Conservation (phyloP, 192 early-diverging fungal genomes). For the Gorgonomyces haynaldii region DNA sequence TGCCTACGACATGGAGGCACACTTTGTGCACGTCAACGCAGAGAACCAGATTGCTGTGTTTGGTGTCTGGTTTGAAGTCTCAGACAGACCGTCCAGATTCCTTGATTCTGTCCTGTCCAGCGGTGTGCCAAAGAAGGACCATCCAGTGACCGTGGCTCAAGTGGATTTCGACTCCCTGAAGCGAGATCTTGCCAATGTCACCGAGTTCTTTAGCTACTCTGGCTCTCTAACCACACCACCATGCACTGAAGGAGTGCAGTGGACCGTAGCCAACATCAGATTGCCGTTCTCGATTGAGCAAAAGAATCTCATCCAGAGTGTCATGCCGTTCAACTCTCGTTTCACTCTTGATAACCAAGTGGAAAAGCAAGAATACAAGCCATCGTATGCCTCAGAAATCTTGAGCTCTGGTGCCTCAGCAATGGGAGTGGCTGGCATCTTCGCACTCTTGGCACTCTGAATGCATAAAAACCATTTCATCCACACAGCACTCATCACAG, state of each 20-base stretch:
- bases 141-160: background rate
- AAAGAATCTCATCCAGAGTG: too few species aligned
- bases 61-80: constrained; percentile 32
- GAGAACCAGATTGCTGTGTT: constrained; percentile 31
- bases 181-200: background rate
- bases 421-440: too few species aligned
- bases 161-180: constrained; percentile 10
- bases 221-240: constrained; percentile 55
- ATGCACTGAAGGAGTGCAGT: constrained; percentile 46
- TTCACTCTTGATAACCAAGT: too few species aligned
- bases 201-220: constrained; percentile 23
- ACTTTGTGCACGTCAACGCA: constrained; percentile 37
- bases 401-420: too few species aligned
- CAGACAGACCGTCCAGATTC: constrained; percentile 13
- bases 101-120: constrained; percentile 11
- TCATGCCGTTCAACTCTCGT: too few species aligned
- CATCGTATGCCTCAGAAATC: too few species aligned
- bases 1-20: constrained; percentile 20
- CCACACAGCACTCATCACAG: too few species aligned
- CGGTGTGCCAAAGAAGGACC: constrained; percentile 1
- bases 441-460: too few species aligned
- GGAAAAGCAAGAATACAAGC: too few species aligned
- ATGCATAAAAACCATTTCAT: too few species aligned
- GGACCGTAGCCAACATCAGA: constrained; percentile 30
- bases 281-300: constrained; percentile 13